These are phyloP conservation scores for Candida ulmi DNA, from an alignment of 805 yeast genomes.

Conservation along the genomic window DNA sequence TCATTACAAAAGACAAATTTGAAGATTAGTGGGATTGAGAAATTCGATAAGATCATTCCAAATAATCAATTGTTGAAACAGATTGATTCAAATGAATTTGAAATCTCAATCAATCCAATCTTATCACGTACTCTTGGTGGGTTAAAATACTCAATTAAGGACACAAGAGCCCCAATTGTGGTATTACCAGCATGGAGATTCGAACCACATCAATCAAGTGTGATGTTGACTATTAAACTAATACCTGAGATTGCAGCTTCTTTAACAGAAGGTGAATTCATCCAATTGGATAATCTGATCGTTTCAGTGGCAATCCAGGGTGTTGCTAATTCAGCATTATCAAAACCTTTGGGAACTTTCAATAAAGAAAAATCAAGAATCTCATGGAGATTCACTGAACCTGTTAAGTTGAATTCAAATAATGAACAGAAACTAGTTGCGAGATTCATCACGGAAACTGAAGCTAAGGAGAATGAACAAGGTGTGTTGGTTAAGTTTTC, in stretches of 20 bases:
- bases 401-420: slow-evolving; percentile 29
- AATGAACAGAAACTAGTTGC: slow-evolving; percentile 73
- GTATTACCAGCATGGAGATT: slow-evolving; percentile 87
- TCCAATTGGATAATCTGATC: slow-evolving; percentile 32
- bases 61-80: slow-evolving; percentile 51
- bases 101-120: slow-evolving; percentile 43
- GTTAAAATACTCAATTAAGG: slow-evolving; percentile 60
- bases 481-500: slow-evolving; percentile 70
- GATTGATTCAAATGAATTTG: slow-evolving; percentile 37
- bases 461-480: slow-evolving; percentile 63
- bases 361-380: slow-evolving; percentile 81
- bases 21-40: slow-evolving; percentile 35
- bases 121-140: slow-evolving; percentile 71
- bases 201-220: slow-evolving; percentile 79
- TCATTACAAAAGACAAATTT: slow-evolving; percentile 35
- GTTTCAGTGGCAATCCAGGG: slow-evolving; percentile 55
- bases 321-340: slow-evolving; percentile 68
- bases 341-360: slow-evolving; percentile 90
- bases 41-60: slow-evolving; percentile 40
- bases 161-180: slow-evolving; percentile 56
- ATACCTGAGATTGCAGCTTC: slow-evolving; percentile 37
- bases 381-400: slow-evolving; percentile 67
- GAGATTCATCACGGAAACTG: slow-evolving; percentile 72
- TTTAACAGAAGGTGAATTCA: slow-evolving; percentile 30
- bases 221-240: slow-evolving; percentile 65